Conservation (phyloP, 139 green algal species). For the Chlamydomonas incerta region DNA sequence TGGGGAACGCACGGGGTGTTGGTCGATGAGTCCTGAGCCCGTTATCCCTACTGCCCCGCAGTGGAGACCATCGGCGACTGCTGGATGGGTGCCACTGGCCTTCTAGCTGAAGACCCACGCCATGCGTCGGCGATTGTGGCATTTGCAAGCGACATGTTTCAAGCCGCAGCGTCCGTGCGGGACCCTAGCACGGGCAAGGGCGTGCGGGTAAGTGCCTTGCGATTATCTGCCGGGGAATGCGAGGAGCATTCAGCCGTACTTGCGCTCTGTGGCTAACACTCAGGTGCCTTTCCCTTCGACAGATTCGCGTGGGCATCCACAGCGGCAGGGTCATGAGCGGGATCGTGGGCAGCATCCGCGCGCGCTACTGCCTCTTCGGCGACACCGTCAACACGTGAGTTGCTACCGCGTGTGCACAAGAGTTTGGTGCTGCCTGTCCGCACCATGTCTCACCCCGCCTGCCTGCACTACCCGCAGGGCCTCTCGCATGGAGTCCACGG, state of each 20-base stretch:
- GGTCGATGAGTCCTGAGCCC: no score
- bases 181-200: constrained; percentile 7
- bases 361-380: constrained; percentile 64
- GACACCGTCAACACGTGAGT: constrained; percentile 53
- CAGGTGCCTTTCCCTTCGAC: no score
- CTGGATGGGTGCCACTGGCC: constrained; percentile 35
- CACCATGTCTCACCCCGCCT: neutral
- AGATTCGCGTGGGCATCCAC: constrained; percentile 43
- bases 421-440: no score
- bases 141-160: constrained; percentile 17
- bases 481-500: constrained; percentile 50
- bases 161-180: neutral
- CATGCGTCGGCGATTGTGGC: constrained; percentile 11
- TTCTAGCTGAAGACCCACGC: constrained; percentile 15
- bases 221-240: no score
- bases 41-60: no score
- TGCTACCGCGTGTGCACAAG: no score
- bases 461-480: constrained; percentile 7
- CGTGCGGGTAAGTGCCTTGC: neutral
- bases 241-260: neutral
- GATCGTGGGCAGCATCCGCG: constrained; percentile 56
- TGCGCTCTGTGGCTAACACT: no score
- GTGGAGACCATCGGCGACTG: constrained; percentile 44
- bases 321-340: constrained; percentile 40
- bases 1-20: no score